Percentiles rank a stretch among this genome's conserved stretches.
phyloP scores from a whole-genome alignment of 768 basidiomycete species.

The Rhodotorula babjevae region DNA sequence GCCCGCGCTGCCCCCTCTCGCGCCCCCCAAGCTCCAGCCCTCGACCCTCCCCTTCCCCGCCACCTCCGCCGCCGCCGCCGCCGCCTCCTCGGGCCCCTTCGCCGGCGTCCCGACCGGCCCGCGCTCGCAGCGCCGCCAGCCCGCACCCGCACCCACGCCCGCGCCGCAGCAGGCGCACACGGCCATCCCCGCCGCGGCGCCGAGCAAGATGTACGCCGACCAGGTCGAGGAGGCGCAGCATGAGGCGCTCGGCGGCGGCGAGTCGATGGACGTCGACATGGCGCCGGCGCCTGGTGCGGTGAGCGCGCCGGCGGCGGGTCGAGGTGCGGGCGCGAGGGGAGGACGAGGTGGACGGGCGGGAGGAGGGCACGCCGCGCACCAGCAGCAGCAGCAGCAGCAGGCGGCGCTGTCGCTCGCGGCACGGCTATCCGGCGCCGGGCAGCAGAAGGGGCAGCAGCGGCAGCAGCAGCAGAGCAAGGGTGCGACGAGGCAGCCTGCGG shows the following conservation, averaged over 20 bases:
- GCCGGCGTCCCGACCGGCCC: background rate
- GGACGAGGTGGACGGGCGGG: too few relatives aligned
- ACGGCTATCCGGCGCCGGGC: background rate
- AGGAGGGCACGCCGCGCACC: background rate
- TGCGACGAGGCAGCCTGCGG: background rate
- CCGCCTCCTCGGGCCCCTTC: background rate
- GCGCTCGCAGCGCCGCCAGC: background rate
- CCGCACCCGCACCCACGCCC: background rate
- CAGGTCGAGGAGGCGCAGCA: background rate
- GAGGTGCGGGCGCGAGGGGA: too few relatives aligned
- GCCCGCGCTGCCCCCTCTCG: background rate
- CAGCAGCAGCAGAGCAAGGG: background rate
- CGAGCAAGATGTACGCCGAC: slow-evolving; percentile 28
- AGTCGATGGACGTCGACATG: slow-evolving; percentile 21
- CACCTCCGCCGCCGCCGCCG: background rate
- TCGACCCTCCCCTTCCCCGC: background rate
- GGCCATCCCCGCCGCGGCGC: background rate
- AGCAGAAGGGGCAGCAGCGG: background rate
- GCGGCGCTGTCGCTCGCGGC: background rate
- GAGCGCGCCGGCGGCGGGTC: too few relatives aligned
- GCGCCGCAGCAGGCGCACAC: too few relatives aligned
- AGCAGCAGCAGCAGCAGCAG: background rate
- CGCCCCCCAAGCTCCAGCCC: background rate
- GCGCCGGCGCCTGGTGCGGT: too few relatives aligned
- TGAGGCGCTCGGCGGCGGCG: background rate